Evolutionary conservation across 306 rosid genomes (phyloP).

Genomic region (Malus sylvestris): DNA sequence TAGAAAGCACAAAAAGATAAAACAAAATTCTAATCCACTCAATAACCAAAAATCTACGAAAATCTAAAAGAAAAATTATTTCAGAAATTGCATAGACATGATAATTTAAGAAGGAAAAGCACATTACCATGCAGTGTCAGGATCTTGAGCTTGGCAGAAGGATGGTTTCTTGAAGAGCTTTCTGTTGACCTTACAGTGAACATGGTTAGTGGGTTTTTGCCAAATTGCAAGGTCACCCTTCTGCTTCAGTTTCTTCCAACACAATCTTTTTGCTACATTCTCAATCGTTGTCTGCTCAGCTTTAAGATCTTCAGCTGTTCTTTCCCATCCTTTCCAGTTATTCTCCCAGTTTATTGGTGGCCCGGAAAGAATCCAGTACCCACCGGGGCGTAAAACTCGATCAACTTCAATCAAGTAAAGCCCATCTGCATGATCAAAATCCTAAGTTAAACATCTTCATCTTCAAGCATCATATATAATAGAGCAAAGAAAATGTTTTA

Average conservation of each 20-base stretch:
- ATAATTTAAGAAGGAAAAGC: neutral
- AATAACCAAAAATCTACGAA: neutral
- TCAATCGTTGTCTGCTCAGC: constrained; percentile 68
- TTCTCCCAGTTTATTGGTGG: constrained; percentile 90
- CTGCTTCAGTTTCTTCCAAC: constrained; percentile 84
- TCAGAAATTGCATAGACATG: neutral
- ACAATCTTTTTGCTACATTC: constrained; percentile 62
- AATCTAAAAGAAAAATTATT: neutral
- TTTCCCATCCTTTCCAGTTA: constrained; percentile 86
- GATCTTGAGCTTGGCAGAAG: constrained; percentile 58
- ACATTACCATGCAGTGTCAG: constrained; percentile 83
- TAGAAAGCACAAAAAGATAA: neutral
- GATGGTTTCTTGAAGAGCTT: constrained; percentile 62
- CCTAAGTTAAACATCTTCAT: neutral
- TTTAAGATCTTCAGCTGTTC: constrained; percentile 55
- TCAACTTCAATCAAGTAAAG: constrained; percentile 75
- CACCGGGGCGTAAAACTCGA: constrained; percentile 85
- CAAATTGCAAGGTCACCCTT: constrained; percentile 79
- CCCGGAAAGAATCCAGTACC: constrained; percentile 93
- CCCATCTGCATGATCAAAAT: constrained; percentile 50
- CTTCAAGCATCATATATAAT: neutral
- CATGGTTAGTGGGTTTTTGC: constrained; percentile 86
- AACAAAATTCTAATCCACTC: neutral
- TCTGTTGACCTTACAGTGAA: constrained; percentile 51
- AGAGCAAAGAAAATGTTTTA: neutral